Base-by-base conservation (phyloP, 1,284 basidiomycete species). In the Moesziomyces parantarcticus region DNA sequence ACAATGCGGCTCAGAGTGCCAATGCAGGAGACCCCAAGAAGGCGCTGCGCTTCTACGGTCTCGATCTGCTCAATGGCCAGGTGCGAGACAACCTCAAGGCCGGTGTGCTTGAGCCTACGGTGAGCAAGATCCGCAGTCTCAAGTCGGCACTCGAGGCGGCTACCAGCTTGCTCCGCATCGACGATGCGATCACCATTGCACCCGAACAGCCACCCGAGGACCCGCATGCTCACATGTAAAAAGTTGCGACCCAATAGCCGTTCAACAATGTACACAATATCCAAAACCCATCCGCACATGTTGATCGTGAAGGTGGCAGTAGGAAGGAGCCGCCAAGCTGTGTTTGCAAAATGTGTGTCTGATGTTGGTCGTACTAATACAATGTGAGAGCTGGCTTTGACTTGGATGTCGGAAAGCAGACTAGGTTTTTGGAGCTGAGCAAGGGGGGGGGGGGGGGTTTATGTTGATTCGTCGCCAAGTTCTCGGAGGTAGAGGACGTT, bases 121-220 rank as follows among this genome's bases (percentile, higher is more conserved):
- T 99, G 85, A 92, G 92, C 88, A 99, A 99, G 86, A 92, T 99
- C 72, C 92, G 92, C 85, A 95, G 92, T 83, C 86, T 99, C 84
- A 99, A 99, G 87, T 92, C 91, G 51, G 95, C 95, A 21, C 92
- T 97, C 74, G 97, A 99, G 86, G 96, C 97, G 16, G 94, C 96
- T 10, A 95, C 97, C 29, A 93, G 93, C 66, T 86, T 99, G 76
- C 86, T 99, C 82, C 90, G 97, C 65, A 99, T 99, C 82, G 96
- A 98, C 84, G 96, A 97, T 86, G 85, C 84, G 58, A 76, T 78
- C 50, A 77, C 77, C 8, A 77, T 83, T 48, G 76, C 75, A 16
- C 77, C 80, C 11, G 81, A 81, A 45, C 71, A 77, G 58, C 79
- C 78, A 32, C 60, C 62, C 45, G 79, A 81, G 68, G 81, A 83